Evolutionary conservation across 495 filamentous ascomycete species (phyloP).

Genomic region (Immersiella caudata): DNA sequence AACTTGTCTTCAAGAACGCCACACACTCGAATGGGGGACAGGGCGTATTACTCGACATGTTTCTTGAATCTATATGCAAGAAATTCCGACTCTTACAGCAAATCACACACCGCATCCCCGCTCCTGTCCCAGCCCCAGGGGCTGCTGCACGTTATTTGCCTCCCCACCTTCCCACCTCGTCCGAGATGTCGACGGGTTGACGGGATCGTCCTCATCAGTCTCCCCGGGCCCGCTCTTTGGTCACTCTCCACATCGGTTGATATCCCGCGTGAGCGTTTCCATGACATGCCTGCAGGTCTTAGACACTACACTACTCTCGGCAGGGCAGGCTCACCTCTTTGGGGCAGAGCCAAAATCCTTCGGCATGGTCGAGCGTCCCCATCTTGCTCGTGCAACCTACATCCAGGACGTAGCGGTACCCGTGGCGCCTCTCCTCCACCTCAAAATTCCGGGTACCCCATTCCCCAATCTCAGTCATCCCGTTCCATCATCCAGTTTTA

Average conservation of each 20-base stretch:
- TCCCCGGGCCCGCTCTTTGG: background rate
- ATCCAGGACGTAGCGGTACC: background rate
- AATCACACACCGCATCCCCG: background rate
- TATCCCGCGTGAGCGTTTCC: background rate
- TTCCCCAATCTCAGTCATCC: background rate
- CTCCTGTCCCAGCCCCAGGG: background rate
- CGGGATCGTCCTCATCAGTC: background rate
- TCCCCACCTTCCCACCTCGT: background rate
- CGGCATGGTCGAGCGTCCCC: background rate
- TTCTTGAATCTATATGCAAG: background rate
- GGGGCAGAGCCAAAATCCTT: background rate
- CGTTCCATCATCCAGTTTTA: background rate
- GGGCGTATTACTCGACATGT: background rate
- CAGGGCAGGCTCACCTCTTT: background rate
- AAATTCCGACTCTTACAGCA: background rate
- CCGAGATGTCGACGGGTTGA: background rate
- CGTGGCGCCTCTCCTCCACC: background rate
- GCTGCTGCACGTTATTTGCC: background rate
- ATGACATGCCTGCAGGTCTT: background rate
- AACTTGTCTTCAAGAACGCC: background rate
- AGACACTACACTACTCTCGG: background rate
- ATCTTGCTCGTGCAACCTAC: background rate
- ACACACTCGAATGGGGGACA: background rate
- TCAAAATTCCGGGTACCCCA: background rate
- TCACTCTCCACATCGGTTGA: constrained; percentile 1